Conservation (phyloP, 441 rosid genomes). For the Isatis lusitanica region DNA sequence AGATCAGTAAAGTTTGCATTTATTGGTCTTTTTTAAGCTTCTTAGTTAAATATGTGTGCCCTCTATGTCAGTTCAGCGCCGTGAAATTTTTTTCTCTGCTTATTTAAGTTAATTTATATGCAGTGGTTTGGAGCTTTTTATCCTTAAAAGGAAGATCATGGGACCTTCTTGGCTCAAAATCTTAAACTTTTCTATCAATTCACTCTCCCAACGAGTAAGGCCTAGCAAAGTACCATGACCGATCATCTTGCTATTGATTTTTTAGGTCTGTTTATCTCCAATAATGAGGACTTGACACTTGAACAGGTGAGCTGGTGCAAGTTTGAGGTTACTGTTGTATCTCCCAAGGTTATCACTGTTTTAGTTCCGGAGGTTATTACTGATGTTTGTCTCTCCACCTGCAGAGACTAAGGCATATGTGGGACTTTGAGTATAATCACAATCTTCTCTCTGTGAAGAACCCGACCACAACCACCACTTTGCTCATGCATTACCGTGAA, state of each 20-base stretch:
- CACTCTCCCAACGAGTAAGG: slow-evolving; percentile 75
- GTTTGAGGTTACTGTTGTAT: slow-evolving; percentile 75
- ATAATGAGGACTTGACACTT: slow-evolving; percentile 33
- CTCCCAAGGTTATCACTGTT: slow-evolving; percentile 61
- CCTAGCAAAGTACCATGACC: slow-evolving; percentile 8
- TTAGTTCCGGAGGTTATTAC: slow-evolving; percentile 57
- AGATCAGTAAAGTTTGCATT: slow-evolving; percentile 17
- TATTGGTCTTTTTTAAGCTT: no score
- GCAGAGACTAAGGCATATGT: no score
- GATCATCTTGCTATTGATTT: no score
- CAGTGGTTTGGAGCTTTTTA: slow-evolving; percentile 97
- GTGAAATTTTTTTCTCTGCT: no score
- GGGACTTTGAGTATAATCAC: no score
- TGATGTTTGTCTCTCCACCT: no score
- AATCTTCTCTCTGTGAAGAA: no score
- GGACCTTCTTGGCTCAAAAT: slow-evolving; percentile 95
- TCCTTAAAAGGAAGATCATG: slow-evolving; percentile 80
- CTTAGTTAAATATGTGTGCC: no score
- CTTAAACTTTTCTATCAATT: slow-evolving; percentile 68
- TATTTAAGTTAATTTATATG: slow-evolving; percentile 30
- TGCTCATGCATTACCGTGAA: no score
- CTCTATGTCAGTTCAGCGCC: no score
- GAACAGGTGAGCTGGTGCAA: slow-evolving; percentile 97
- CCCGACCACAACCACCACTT: no score
- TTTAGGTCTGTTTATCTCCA: slow-evolving; percentile 11